Percentiles rank a stretch among this genome's conserved stretches.
These are phyloP conservation scores for Suillus americanus DNA, from an alignment of 768 basidiomycete species.

Conservation along the genomic window DNA sequence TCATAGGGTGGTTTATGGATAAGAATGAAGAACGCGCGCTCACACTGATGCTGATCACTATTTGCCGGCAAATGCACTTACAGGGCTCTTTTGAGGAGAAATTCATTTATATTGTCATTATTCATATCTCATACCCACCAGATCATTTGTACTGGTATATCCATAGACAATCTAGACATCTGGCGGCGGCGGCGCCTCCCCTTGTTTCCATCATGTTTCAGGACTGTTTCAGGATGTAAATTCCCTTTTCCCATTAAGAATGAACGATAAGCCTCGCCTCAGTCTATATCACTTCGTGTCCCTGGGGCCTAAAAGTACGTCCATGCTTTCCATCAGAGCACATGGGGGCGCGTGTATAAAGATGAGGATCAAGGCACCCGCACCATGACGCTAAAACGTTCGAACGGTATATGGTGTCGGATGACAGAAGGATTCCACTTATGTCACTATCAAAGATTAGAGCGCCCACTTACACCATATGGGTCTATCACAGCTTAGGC, in stretches of 20 bases:
- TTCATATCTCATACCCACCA: slow-evolving; percentile 6
- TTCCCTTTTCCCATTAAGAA: not conserved
- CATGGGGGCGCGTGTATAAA: not conserved
- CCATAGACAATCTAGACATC: slow-evolving; percentile 1
- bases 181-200: not conserved
- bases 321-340: not conserved
- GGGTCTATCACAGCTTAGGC: not conserved
- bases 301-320: not conserved
- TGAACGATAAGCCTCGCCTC: not conserved
- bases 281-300: not conserved
- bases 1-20: slow-evolving; percentile 62
- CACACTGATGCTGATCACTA: slow-evolving; percentile 12
- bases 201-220: not conserved
- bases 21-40: slow-evolving; percentile 37
- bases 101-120: slow-evolving; percentile 19
- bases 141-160: slow-evolving; percentile 1
- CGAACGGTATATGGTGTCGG: not conserved
- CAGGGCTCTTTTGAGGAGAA: not conserved
- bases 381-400: not conserved
- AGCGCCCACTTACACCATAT: not conserved
- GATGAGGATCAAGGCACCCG: not conserved
- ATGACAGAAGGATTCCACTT: not conserved
- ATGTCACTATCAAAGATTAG: not conserved
- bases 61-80: not conserved
- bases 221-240: not conserved